Evolutionary conservation across 257 asterid species (phyloP).

Genomic region (Ajuga chamaepitys): DNA sequence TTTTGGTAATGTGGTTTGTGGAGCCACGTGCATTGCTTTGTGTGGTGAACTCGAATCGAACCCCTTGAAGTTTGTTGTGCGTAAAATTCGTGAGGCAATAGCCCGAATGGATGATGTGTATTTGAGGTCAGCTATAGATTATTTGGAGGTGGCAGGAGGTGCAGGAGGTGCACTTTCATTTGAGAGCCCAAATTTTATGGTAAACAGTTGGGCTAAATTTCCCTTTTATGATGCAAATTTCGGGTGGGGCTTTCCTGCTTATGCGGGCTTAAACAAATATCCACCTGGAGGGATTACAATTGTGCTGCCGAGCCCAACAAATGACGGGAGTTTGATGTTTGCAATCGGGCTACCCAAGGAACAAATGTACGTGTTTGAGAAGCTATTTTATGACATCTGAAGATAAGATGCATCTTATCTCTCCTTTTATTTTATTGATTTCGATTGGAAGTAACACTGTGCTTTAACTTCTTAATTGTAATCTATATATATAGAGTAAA

Average conservation of each 20-base stretch:
- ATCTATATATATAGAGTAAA: too few species aligned
- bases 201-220: constrained; percentile 49
- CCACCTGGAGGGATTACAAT: constrained; percentile 46
- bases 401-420: too few species aligned
- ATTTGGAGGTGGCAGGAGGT: constrained; percentile 33
- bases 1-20: constrained; percentile 33
- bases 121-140: constrained; percentile 49
- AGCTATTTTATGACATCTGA: too few species aligned
- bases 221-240: constrained; percentile 59
- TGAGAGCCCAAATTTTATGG: constrained; percentile 49
- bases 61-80: constrained; percentile 33
- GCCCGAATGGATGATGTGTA: constrained; percentile 45
- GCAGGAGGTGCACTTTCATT: constrained; percentile 25
- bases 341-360: too few species aligned
- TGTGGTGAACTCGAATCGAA: constrained; percentile 40
- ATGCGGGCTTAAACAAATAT: constrained; percentile 41
- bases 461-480: too few species aligned
- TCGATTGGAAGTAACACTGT: too few species aligned
- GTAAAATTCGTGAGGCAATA: constrained; percentile 39
- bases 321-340: not conserved
- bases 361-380: too few species aligned
- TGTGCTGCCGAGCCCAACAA: constrained; percentile 33
- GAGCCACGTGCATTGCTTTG: constrained; percentile 31
- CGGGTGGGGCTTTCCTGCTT: constrained; percentile 55
- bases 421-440: too few species aligned